Evolutionary conservation across 2,329 filamentous ascomycete genomes (phyloP).

Genomic region (Coniochaeta pulveracea): DNA sequence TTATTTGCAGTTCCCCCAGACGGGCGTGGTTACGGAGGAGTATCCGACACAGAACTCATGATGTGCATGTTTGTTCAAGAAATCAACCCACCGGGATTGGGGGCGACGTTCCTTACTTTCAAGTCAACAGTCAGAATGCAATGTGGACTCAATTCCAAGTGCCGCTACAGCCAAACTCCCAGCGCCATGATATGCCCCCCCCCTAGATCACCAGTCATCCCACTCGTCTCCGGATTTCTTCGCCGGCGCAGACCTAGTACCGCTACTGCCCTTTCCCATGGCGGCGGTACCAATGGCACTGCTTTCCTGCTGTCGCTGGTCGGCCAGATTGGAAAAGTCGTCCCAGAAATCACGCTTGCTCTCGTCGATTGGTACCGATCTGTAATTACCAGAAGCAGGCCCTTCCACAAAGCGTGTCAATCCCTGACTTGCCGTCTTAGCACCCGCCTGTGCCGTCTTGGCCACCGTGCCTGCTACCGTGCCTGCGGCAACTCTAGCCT

Average conservation of each 20-base stretch:
- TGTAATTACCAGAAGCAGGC: conserved; percentile 25
- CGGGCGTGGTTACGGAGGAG: too few species aligned
- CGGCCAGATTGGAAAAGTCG: conserved; percentile 64
- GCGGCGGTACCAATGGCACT: conserved; percentile 48
- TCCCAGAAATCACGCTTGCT: conserved; percentile 86
- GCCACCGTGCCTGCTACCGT: conserved; percentile 56
- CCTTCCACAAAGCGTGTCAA: conserved; percentile 87
- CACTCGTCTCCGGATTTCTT: conserved; percentile 45
- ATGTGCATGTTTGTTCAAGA: too few species aligned
- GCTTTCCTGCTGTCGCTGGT: conserved; percentile 32
- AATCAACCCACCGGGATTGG: too few species aligned
- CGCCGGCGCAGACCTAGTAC: conserved; percentile 15
- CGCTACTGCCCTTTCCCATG: conserved; percentile 40
- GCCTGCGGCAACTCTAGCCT: conserved; percentile 44
- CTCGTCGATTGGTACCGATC: conserved; percentile 37
- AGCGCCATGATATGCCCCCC: too few species aligned
- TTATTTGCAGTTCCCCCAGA: too few species aligned
- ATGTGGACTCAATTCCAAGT: too few species aligned
- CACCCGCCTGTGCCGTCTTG: conserved; percentile 55
- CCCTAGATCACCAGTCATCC: conserved; percentile 51
- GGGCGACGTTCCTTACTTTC: too few species aligned
- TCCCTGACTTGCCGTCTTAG: conserved; percentile 64
- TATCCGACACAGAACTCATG: too few species aligned
- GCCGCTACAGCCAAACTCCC: too few species aligned
- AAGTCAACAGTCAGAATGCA: too few species aligned